These are phyloP conservation scores for Rhodosporidiobolus sp. DNA, from an alignment of 768 basidiomycete species.

Conservation along the genomic window DNA sequence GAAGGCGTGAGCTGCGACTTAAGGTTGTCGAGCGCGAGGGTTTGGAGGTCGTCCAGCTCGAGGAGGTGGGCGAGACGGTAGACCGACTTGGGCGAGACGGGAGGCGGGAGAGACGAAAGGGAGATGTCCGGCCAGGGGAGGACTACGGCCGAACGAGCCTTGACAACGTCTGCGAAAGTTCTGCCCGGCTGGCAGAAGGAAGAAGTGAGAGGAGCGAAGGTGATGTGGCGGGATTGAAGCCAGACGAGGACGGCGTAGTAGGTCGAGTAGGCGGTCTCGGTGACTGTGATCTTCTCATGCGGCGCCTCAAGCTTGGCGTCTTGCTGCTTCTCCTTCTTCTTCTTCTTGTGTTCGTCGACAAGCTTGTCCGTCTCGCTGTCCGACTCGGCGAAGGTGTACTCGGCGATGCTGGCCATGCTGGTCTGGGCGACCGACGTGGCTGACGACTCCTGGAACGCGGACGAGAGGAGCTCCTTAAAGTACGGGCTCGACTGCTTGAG, in stretches of 20 bases:
- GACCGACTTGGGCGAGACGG: constrained; percentile 19
- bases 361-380: not conserved
- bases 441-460: not conserved
- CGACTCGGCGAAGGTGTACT: not conserved
- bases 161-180: not conserved
- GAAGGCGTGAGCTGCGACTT: not conserved
- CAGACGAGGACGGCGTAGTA: constrained; percentile 15
- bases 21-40: constrained; percentile 13
- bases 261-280: not conserved
- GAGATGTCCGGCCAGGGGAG: not conserved
- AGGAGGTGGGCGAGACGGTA: constrained; percentile 23
- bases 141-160: not conserved
- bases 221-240: not conserved
- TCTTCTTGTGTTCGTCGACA: no score
- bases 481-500: not conserved
- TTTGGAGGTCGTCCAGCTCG: not conserved
- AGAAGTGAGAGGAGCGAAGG: constrained; percentile 8
- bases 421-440: not conserved
- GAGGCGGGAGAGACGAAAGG: not conserved
- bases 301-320: no score
- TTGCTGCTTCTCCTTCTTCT: no score
- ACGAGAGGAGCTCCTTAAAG: constrained; percentile 3
- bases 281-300: not conserved
- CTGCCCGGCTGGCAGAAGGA: not conserved
- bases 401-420: not conserved